A percentile compares a stretch with the other conserved stretches of the same genome.
These are phyloP conservation scores for Artemisia tridentata DNA, from an alignment of 129 eudicot genomes.

Conservation along the genomic window DNA sequence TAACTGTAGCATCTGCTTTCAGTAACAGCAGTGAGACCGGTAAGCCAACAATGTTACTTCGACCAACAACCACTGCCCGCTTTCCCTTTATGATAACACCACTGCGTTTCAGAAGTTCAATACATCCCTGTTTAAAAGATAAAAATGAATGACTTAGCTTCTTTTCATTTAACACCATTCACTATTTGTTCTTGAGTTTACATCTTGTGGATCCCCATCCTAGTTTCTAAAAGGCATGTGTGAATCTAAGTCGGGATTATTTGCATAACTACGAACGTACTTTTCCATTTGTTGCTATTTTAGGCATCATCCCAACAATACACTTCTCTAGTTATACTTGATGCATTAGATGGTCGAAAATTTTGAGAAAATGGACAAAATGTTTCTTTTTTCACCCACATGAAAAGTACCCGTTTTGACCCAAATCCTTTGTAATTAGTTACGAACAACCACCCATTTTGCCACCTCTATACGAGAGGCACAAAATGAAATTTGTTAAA, in stretches of 20 bases:
- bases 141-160: background rate
- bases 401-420: background rate
- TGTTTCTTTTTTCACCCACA: background rate
- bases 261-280: too few relatives aligned
- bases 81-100: constrained; percentile 85
- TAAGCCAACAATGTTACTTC: constrained; percentile 97
- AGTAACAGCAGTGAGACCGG: constrained; percentile 89
- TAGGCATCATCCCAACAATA: too few relatives aligned
- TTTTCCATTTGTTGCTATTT: too few relatives aligned
- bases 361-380: background rate
- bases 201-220: background rate
- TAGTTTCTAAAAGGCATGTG: background rate
- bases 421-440: background rate
- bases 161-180: background rate
- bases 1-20: constrained; percentile 94
- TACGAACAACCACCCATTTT: constrained; percentile 1
- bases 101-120: constrained; percentile 78
- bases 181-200: background rate
- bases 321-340: too few relatives aligned
- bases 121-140: constrained; percentile 63
- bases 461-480: background rate
- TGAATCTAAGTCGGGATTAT: too few relatives aligned
- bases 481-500: background rate
- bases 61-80: constrained; percentile 93
- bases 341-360: too few relatives aligned